Percentiles rank a stretch among this genome's conserved stretches.
phyloP scores from a whole-genome alignment of 2,329 filamentous ascomycete species.

The Trichoderma hamatum region DNA sequence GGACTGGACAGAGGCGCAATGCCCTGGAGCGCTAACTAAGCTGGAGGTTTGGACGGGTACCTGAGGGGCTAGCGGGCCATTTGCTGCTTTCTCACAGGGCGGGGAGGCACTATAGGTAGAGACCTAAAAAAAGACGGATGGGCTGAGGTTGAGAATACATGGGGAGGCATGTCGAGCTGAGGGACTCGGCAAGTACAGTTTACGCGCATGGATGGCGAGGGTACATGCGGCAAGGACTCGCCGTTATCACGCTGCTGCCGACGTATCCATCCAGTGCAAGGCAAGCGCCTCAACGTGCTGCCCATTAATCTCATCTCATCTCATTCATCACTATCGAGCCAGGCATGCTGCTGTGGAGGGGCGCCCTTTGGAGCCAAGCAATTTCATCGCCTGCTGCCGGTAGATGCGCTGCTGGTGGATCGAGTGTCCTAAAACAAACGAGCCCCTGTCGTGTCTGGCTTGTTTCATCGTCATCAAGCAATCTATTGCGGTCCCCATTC shows the following conservation, averaged over 20 bases:
- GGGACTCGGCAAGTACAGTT: neutral
- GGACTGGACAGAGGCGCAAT: slow-evolving; percentile 23
- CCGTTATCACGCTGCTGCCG: neutral
- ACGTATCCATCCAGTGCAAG: neutral
- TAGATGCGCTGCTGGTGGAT: slow-evolving; percentile 7
- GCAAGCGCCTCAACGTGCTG: neutral
- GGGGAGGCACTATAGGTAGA: slow-evolving; percentile 1
- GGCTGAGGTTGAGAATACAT: neutral
- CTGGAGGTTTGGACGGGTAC: slow-evolving; percentile 17
- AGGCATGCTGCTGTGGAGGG: neutral
- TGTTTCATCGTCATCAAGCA: slow-evolving; percentile 1
- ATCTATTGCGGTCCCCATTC: neutral
- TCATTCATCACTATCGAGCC: neutral
- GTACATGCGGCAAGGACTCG: neutral
- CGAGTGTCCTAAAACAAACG: neutral
- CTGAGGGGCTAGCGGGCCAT: slow-evolving; percentile 18
- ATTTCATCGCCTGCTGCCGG: neutral
- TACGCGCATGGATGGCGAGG: neutral
- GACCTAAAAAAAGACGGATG: neutral
- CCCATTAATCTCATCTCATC: too few relatives aligned
- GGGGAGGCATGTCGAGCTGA: neutral
- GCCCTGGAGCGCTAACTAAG: slow-evolving; percentile 13
- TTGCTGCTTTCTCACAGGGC: slow-evolving; percentile 14
- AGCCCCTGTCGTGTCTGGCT: neutral
- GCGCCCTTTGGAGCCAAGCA: neutral